phyloP scores from a whole-genome alignment of 768 basidiomycete genomes.

The Trametes villosa region DNA sequence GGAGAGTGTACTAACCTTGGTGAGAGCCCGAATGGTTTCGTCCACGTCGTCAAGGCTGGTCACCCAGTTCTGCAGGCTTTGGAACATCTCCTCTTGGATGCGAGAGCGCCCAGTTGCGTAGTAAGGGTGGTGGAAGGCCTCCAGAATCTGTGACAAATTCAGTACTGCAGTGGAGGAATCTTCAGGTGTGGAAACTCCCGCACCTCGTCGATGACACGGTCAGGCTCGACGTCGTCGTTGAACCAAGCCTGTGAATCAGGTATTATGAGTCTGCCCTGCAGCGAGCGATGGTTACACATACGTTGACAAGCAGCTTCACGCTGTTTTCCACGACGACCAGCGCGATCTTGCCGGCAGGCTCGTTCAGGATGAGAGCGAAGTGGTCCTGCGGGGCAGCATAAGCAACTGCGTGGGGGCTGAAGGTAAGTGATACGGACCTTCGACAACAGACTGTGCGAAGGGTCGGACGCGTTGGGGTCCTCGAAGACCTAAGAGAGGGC shows the following conservation, averaged over 20 bases:
- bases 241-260: slow-evolving; percentile 54
- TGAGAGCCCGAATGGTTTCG: slow-evolving; percentile 52
- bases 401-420: slow-evolving; percentile 3
- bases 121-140: slow-evolving; percentile 74
- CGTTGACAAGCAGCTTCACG: slow-evolving; percentile 61
- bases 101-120: slow-evolving; percentile 56
- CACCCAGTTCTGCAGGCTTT: slow-evolving; percentile 58
- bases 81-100: slow-evolving; percentile 66
- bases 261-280: not conserved
- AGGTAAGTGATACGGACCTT: slow-evolving; percentile 47
- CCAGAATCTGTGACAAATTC: slow-evolving; percentile 49
- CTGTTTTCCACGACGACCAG: slow-evolving; percentile 65
- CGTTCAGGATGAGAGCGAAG: slow-evolving; percentile 72
- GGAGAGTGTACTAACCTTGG: slow-evolving; percentile 46
- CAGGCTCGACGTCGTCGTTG: slow-evolving; percentile 47
- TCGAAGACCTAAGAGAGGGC: slow-evolving; percentile 59
- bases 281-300: slow-evolving; percentile 23
- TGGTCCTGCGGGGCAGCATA: slow-evolving; percentile 52
- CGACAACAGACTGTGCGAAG: slow-evolving; percentile 72
- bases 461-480: slow-evolving; percentile 68
- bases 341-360: slow-evolving; percentile 76
- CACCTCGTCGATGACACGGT: slow-evolving; percentile 50
- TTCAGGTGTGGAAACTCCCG: slow-evolving; percentile 1
- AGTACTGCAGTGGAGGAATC: not conserved
- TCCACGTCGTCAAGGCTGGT: slow-evolving; percentile 50